phyloP scores from a whole-genome alignment of 305 asterid species.

The Fraxinus velutina region DNA sequence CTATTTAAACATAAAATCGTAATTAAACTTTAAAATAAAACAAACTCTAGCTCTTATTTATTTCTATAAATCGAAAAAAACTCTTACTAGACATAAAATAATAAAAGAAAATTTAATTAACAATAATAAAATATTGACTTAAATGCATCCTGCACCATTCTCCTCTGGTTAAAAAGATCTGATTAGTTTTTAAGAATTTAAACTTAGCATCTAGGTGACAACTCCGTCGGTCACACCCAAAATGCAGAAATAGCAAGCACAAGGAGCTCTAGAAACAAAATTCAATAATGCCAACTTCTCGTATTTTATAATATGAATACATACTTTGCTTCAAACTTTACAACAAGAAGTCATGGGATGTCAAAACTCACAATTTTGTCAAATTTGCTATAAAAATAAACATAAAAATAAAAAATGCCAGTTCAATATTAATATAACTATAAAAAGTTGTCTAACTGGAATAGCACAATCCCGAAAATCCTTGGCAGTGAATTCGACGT shows the following conservation, averaged over 20 bases:
- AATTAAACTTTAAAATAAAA: neutral
- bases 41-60: neutral
- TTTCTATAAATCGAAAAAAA: neutral
- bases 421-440: neutral
- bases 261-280: neutral
- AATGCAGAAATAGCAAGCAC: neutral
- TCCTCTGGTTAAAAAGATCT: neutral
- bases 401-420: neutral
- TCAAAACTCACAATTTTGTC: neutral
- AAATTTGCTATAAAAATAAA: neutral
- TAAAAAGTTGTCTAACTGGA: constrained; percentile 42
- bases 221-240: neutral
- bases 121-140: neutral
- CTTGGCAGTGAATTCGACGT: constrained; percentile 73
- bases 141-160: neutral
- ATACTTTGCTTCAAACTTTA: neutral
- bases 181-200: neutral
- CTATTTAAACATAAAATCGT: neutral
- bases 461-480: constrained; percentile 71
- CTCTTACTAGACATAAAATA: neutral
- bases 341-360: neutral
- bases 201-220: neutral
- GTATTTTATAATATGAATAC: neutral
- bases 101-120: neutral
- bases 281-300: neutral